phyloP scores from a whole-genome alignment of 371 early-diverging fungal genomes.

The Thermomucor indicae-seudaticae region DNA sequence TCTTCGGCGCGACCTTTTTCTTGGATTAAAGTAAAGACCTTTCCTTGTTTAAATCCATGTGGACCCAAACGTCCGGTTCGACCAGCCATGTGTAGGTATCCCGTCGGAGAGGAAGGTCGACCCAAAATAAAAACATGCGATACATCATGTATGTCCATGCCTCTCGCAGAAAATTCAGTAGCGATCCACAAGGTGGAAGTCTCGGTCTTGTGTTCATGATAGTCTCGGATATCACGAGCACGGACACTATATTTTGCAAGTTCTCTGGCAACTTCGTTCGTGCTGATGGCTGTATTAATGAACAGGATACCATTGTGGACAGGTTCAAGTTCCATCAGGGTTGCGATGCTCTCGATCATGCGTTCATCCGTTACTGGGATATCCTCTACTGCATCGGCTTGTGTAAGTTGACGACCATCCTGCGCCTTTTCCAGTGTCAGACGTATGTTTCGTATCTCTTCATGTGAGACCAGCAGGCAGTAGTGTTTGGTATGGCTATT shows the following conservation, averaged over 20 bases:
- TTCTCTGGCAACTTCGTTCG: slow-evolving; percentile 18
- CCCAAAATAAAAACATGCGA: slow-evolving; percentile 85
- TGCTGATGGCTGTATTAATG: slow-evolving; percentile 29
- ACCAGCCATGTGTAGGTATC: slow-evolving; percentile 86
- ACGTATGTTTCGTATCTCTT: slow-evolving; percentile 48
- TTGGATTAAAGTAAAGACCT: slow-evolving; percentile 52
- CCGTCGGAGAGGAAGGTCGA: slow-evolving; percentile 52
- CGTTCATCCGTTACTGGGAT: slow-evolving; percentile 52
- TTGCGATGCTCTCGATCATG: slow-evolving; percentile 58
- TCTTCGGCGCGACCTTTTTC: slow-evolving; percentile 40
- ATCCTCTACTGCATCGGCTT: slow-evolving; percentile 7
- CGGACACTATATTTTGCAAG: slow-evolving; percentile 19
- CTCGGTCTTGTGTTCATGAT: neutral
- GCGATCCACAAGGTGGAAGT: slow-evolving; percentile 48
- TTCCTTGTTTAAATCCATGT: slow-evolving; percentile 36
- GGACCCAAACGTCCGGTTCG: slow-evolving; percentile 69
- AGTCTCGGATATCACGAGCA: slow-evolving; percentile 26
- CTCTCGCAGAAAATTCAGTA: slow-evolving; percentile 79
- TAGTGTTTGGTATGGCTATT: slow-evolving; percentile 33
- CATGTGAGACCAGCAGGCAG: slow-evolving; percentile 50
- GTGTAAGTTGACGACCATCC: neutral
- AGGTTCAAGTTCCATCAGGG: slow-evolving; percentile 42
- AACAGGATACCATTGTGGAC: slow-evolving; percentile 62
- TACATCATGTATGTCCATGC: slow-evolving; percentile 83
- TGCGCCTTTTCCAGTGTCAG: neutral